A percentile compares a stretch with the other conserved stretches of the same genome.
phyloP scores from a whole-genome alignment of 257 asterid species.

The Echites panduratus region DNA sequence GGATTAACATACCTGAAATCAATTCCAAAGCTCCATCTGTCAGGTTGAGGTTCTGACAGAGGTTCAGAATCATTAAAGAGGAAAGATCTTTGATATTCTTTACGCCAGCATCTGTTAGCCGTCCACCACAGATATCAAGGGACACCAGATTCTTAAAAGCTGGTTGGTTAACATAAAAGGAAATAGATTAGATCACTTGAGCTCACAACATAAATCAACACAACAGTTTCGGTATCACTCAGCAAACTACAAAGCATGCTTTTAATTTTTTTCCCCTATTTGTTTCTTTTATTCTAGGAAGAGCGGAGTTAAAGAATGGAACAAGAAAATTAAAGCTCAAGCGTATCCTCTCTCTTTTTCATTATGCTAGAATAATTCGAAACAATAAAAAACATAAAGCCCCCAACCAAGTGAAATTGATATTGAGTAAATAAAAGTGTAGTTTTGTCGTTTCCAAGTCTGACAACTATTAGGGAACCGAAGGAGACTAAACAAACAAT shows the following conservation, averaged over 20 bases:
- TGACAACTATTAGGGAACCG: no score
- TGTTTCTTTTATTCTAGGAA: not conserved
- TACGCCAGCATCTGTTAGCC: slow-evolving; percentile 82
- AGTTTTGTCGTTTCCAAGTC: no score
- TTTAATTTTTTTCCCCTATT: not conserved
- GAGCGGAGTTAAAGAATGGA: not conserved
- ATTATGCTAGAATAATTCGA: no score
- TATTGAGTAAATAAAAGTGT: no score
- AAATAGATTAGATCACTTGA: not conserved
- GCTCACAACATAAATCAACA: not conserved
- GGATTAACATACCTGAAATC: slow-evolving; percentile 54
- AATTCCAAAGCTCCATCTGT: slow-evolving; percentile 72
- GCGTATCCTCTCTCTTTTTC: not conserved
- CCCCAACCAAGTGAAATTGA: no score
- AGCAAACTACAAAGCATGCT: not conserved
- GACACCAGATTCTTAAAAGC: slow-evolving; percentile 84
- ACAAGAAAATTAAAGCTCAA: not conserved
- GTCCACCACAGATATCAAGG: slow-evolving; percentile 88
- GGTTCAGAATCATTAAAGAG: slow-evolving; percentile 64
- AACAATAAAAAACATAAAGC: no score
- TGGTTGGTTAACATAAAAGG: slow-evolving; percentile 22
- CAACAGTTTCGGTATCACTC: not conserved
- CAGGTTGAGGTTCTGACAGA: slow-evolving; percentile 72
- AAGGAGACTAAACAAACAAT: no score
- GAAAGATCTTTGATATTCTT: slow-evolving; percentile 81